Evolutionary conservation across 805 yeast genomes (phyloP).

Genomic region (Suhomyces sp.): DNA sequence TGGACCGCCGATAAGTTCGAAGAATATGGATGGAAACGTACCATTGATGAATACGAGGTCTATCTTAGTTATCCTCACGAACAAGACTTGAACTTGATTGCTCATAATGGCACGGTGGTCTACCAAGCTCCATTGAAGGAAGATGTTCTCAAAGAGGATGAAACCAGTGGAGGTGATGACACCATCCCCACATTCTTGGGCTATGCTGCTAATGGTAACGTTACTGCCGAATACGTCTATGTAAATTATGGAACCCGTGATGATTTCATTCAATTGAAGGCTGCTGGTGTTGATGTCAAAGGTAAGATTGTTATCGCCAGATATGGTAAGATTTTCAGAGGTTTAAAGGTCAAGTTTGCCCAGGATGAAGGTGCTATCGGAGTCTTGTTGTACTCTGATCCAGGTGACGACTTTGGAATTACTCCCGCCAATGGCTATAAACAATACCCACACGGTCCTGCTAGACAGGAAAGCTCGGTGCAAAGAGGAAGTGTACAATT

Average conservation of each 20-base stretch:
- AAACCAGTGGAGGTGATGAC: conserved; percentile 37
- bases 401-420: conserved; percentile 58
- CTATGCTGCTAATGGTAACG: conserved; percentile 64
- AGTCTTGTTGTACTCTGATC: conserved; percentile 56
- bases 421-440: conserved; percentile 55
- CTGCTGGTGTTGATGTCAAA: conserved; percentile 42
- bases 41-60: conserved; percentile 54
- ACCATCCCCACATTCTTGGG: conserved; percentile 55
- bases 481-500: conserved; percentile 62
- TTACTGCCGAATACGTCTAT: conserved; percentile 53
- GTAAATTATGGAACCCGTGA: conserved; percentile 59
- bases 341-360: conserved; percentile 61
- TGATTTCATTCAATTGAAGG: conserved; percentile 49
- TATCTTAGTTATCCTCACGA: conserved; percentile 54
- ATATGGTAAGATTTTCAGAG: conserved; percentile 50
- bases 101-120: conserved; percentile 29
- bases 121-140: conserved; percentile 54
- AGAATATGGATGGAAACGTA: conserved; percentile 47
- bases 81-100: conserved; percentile 38
- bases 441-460: conserved; percentile 64
- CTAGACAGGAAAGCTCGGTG: conserved; percentile 59
- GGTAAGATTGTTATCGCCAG: conserved; percentile 63
- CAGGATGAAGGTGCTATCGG: conserved; percentile 62
- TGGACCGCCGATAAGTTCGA: conserved; percentile 52
- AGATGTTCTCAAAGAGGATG: conserved; percentile 43